Percentiles rank a stretch among this genome's conserved stretches.
phyloP scores from a whole-genome alignment of 78 protist genomes.

The Pigoraptor vietnamica region DNA sequence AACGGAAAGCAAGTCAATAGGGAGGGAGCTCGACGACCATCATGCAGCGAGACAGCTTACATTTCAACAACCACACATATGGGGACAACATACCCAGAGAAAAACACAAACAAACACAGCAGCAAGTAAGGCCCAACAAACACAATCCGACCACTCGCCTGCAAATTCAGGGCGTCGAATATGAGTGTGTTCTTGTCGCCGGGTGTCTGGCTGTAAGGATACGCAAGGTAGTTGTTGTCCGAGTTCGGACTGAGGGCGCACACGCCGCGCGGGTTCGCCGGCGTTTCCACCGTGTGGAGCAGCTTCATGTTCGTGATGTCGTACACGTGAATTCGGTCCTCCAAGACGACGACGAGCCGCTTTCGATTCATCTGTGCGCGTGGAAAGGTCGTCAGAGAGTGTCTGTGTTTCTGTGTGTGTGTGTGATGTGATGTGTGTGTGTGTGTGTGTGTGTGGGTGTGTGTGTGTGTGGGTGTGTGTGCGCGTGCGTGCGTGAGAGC shows the following conservation, averaged over 20 bases:
- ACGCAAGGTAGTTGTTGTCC: constrained; percentile 47
- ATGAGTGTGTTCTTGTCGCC: constrained; percentile 57
- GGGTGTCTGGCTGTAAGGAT: constrained; percentile 31
- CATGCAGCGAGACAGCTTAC: no score
- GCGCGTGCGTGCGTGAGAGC: no score
- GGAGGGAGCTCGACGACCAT: no score
- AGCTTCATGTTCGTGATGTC: not conserved
- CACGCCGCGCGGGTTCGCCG: not conserved
- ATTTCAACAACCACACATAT: no score
- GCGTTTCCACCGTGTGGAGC: not conserved
- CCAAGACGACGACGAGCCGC: not conserved
- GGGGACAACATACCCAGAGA: not conserved
- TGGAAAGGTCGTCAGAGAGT: not conserved
- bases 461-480: no score
- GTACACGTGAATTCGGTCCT: not conserved
- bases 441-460: no score
- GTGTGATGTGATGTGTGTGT: no score
- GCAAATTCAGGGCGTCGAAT: constrained; percentile 49
- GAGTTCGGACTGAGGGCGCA: constrained; percentile 42
- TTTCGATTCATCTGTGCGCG: not conserved
- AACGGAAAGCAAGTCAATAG: no score
- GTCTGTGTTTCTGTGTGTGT: no score
- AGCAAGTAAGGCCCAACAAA: not conserved
- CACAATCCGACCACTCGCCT: constrained; percentile 12
- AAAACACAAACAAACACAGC: not conserved